These are phyloP conservation scores for Paramyrothecium sp. DNA, from an alignment of 2,329 filamentous ascomycete genomes.

Conservation along the genomic window DNA sequence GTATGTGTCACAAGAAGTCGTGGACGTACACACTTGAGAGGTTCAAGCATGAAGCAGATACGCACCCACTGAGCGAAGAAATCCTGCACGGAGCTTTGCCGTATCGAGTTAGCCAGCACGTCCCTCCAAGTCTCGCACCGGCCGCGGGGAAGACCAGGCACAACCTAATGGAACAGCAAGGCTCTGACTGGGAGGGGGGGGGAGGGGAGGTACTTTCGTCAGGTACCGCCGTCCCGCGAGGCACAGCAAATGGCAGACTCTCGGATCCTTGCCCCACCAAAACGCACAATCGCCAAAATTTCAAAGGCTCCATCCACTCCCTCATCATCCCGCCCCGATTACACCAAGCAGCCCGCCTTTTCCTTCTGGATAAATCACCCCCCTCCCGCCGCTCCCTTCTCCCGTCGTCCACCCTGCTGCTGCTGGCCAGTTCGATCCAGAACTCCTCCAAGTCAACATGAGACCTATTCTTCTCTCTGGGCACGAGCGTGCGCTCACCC, in stretches of 20 bases:
- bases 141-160: too few relatives aligned
- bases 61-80: too few relatives aligned
- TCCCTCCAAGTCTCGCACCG: too few relatives aligned
- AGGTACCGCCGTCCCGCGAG: too few relatives aligned
- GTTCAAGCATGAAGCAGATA: too few relatives aligned
- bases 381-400: constrained; percentile 17
- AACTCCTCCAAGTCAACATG: constrained; percentile 59
- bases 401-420: constrained; percentile 16
- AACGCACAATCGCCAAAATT: constrained; percentile 47
- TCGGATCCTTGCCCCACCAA: constrained; percentile 35
- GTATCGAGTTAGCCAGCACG: too few relatives aligned
- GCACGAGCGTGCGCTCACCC: constrained; percentile 94
- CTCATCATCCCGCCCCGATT: constrained; percentile 18
- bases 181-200: too few relatives aligned
- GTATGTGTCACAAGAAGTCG: too few relatives aligned
- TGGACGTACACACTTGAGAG: too few relatives aligned
- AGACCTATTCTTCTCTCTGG: constrained; percentile 94
- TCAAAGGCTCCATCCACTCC: constrained; percentile 21
- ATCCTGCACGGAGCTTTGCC: too few relatives aligned
- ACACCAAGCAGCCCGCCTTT: constrained; percentile 27
- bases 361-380: constrained; percentile 24
- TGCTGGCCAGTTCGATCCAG: constrained; percentile 3
- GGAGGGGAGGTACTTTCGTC: too few relatives aligned
- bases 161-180: too few relatives aligned
- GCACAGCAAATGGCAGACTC: not conserved